Base-by-base conservation (phyloP, 169 alveolate species). In the Plasmodium blacklocki region DNA sequence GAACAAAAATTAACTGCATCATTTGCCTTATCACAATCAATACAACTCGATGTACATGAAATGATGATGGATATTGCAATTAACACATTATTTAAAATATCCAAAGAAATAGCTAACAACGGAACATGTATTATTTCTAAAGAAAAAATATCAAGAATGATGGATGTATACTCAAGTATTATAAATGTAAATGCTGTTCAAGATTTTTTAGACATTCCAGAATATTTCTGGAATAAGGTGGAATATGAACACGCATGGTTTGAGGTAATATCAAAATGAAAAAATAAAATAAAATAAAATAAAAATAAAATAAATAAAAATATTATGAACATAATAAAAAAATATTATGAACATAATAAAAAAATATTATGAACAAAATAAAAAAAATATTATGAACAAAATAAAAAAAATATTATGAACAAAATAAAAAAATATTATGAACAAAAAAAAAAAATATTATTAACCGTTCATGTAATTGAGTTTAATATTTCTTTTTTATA, bases 121-220 rank as follows among this genome's bases (percentile, higher is more conserved):
- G 95, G 95, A 4, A 91, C 80, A 21, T 93, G 93, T 47, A 67
- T 74, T 50, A 74, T 93, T 39, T 72, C 93, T 3, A 91, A 93
- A 45, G 64, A 88, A 70, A 87, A 88, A 50, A 23, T 80, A 8
- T 87, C 93, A 12, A 93, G 88, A 39, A 89, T 93, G 89, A 59
- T 93, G 12, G 87, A 88, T 29, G 68, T 93, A 2, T 93, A 93
- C 63, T 80, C 95, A 12, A 87, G 93, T 15, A 92, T 89, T 43
- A 93, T 93, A 60, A 70, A 89, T 47, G 95, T 93, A 6, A 93
- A 93, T 62, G 80, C 93, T 26, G 93, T 93, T n/a, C 94, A 93
- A 21, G 95, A 93, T 45, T 93, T 93, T 71, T 80, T 93, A 43
- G 95, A 93, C n/a, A 71, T 93, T n/a, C 95, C 95, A 8, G 95